Evolutionary conservation across 768 basidiomycete genomes (phyloP), one percentile per base, ranked within the genome.

Genomic region (Suillus cothurnatus): DNA sequence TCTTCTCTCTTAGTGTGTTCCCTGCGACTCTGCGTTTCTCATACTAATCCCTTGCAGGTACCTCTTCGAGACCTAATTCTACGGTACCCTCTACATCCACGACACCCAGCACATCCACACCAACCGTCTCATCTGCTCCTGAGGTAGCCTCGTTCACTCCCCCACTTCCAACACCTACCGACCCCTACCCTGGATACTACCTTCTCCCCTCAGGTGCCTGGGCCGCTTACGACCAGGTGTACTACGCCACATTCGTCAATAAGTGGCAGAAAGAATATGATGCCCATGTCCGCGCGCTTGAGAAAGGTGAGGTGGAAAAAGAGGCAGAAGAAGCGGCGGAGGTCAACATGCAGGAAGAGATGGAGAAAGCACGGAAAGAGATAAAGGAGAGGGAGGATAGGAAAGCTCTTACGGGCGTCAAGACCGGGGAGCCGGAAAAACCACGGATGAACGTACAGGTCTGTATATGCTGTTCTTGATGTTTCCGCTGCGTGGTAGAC

Each of bases 131-230:
- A 26, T 86, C 93, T 28, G 93, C 93, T 0, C 93, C 93, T 6
- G 75, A 74, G 17, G 74, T 94, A 14, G 84, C 89, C 6, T 86
- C 85, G 52, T 93, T 89, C 68, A 80, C 84, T 49, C 86, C 88
- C 0, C 93, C 92, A 1, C 87, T 89, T 61, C 93, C 94, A 1
- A 89, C 88, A 7, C 84, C 86, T 4, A 81, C 81, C 9, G 94
- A 95, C 71, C 85, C 86, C 19, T 93, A 94, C 74, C 94, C 94
- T 1, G 94, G 94, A 7, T 95, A 95, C 78, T 94, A 95, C 70
- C 88, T 89, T 62, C 82, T 91, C 23, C 92, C 94, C 0, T 90
- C 91, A 8, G 94, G 94, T 21, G 76, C 83, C 39, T 96, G 93
- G 88, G 89, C 86, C 31, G 86, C 88, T 0, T 83, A 94, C 71